Conservation (phyloP, 169 alveolate species). For the Cryptosporidium ubiquitum region DNA sequence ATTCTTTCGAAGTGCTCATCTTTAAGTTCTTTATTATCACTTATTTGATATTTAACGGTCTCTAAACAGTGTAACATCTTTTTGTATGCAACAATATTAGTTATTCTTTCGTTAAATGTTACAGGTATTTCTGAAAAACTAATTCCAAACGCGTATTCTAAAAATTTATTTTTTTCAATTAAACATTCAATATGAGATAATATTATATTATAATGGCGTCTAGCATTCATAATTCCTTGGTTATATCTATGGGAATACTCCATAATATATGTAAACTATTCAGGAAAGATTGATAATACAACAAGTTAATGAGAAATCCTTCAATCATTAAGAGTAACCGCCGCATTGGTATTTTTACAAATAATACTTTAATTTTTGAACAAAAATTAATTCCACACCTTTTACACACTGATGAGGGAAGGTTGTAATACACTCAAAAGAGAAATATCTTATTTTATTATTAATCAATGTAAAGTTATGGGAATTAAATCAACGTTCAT, state of each 20-base stretch:
- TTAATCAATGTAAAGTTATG: not conserved
- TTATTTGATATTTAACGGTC: not conserved
- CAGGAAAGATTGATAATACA: not conserved
- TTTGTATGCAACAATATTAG: constrained; percentile 9
- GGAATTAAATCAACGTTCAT: not conserved
- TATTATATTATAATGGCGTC: not conserved
- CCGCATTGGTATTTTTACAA: not conserved
- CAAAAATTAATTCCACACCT: not conserved
- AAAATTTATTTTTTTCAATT: constrained; percentile 10
- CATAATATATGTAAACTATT: no score
- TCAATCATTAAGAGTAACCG: not conserved
- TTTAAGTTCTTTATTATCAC: not conserved
- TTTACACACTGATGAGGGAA: not conserved
- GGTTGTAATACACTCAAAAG: not conserved
- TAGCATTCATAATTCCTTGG: not conserved
- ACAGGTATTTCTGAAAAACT: not conserved
- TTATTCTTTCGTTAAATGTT: not conserved
- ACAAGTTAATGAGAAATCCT: no score
- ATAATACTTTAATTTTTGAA: no score
- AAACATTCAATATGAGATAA: not conserved
- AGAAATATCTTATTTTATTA: no score
- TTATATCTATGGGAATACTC: not conserved
- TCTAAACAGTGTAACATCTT: constrained; percentile 35
- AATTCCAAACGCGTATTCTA: constrained; percentile 37
- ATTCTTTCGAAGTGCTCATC: not conserved